phyloP scores from a whole-genome alignment of 2,329 filamentous ascomycete species.

The Monosporascus sp. region DNA sequence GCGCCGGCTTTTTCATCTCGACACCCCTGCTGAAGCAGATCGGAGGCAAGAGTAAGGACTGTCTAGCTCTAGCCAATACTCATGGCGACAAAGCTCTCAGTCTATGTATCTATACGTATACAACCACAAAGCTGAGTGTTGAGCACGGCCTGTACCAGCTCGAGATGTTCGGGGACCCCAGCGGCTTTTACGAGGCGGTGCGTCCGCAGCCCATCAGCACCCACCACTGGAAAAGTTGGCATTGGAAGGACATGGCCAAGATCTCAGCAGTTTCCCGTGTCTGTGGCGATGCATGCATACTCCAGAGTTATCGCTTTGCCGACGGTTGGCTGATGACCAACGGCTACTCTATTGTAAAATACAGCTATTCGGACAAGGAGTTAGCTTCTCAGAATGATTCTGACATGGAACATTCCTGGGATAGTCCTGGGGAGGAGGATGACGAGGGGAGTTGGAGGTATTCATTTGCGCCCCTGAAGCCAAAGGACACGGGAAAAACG shows the following conservation, averaged over 20 bases:
- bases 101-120: constrained; percentile 29
- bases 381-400: neutral
- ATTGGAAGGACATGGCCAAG: constrained; percentile 7
- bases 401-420: neutral
- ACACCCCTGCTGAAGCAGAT: constrained; percentile 33
- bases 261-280: constrained; percentile 6
- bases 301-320: constrained; percentile 32
- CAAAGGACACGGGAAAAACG: no score
- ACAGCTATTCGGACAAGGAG: constrained; percentile 13
- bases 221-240: constrained; percentile 38
- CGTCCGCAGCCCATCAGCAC: constrained; percentile 35
- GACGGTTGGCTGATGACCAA: constrained; percentile 31
- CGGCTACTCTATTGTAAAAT: constrained; percentile 36
- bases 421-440: no score
- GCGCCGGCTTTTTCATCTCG: constrained; percentile 40
- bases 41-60: no score
- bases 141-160: constrained; percentile 37
- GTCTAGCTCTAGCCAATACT: no score
- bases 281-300: constrained; percentile 34
- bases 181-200: constrained; percentile 39
- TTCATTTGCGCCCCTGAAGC: no score
- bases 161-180: constrained; percentile 35
- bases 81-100: no score
- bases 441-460: no score
- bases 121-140: constrained; percentile 32